Evolutionary conservation across 768 basidiomycete genomes (phyloP).

Genomic region (Naganishia friedmannii): DNA sequence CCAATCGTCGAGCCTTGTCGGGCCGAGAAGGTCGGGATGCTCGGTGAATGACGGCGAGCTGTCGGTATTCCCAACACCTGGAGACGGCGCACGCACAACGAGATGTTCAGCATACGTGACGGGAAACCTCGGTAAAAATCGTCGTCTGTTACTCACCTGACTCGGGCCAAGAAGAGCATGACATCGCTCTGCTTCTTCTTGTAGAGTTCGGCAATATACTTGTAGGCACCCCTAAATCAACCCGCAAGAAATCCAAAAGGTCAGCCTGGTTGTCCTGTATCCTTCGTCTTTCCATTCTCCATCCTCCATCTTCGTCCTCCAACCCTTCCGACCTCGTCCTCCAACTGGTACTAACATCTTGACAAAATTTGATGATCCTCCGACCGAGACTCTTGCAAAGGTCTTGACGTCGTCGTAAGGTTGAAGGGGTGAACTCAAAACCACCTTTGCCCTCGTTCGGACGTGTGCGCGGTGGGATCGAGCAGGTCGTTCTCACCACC

Average conservation of each 20-base stretch:
- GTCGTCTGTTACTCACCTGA: conserved; percentile 64
- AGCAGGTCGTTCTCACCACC: conserved; percentile 22
- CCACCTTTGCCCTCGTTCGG: not conserved
- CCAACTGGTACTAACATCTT: conserved; percentile 22
- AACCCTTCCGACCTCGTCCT: not conserved
- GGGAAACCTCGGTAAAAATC: not conserved
- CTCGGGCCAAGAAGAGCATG: conserved; percentile 94
- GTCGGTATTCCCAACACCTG: conserved; percentile 98
- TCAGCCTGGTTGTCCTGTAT: not conserved
- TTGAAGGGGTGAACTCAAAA: conserved; percentile 26
- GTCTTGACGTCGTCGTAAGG: conserved; percentile 17
- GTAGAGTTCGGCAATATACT: conserved; percentile 95
- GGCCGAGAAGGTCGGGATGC: conserved; percentile 97
- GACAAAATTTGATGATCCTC: conserved; percentile 23
- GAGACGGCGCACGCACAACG: too few relatives aligned
- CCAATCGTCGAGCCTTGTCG: conserved; percentile 96
- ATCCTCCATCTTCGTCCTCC: not conserved
- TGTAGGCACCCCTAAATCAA: conserved; percentile 45
- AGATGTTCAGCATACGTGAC: not conserved
- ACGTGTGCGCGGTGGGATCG: not conserved
- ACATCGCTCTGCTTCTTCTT: conserved; percentile 71
- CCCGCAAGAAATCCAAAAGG: not conserved
- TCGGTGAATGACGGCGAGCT: conserved; percentile 95
- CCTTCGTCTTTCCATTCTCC: too few relatives aligned
- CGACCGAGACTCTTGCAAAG: conserved; percentile 21